phyloP scores from a whole-genome alignment of 768 basidiomycete species.

The Amanita rubescens region DNA sequence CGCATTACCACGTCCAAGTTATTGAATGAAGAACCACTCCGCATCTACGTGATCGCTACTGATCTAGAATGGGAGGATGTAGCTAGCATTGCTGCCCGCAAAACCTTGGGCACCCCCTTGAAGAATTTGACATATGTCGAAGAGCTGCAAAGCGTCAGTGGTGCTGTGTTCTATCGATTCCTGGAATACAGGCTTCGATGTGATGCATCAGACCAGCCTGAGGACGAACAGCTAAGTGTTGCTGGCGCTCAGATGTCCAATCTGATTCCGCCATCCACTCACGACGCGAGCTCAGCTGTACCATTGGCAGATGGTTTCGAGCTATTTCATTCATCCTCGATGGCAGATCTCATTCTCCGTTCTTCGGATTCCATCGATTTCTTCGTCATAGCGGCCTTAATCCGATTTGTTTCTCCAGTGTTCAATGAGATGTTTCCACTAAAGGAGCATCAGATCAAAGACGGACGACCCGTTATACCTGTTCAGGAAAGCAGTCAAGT shows the following conservation, averaged over 20 bases:
- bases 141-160: background rate
- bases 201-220: background rate
- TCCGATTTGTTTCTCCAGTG: background rate
- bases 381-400: background rate
- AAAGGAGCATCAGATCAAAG: background rate
- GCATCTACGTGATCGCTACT: background rate
- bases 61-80: background rate
- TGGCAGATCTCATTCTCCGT: constrained; percentile 18
- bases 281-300: no score
- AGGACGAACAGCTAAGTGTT: background rate
- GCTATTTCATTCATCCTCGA: background rate
- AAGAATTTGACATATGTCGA: background rate
- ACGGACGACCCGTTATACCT: background rate
- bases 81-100: background rate
- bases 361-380: constrained; percentile 25
- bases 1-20: background rate
- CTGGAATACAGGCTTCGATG: background rate
- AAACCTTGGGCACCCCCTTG: background rate
- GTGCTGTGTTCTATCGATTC: background rate
- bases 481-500: background rate
- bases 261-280: background rate
- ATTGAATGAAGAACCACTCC: background rate
- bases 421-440: constrained; percentile 1
- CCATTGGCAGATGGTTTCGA: background rate
- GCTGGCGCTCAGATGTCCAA: background rate